A percentile compares a stretch with the other conserved stretches of the same genome.
Conservation (phyloP, 2,329 filamentous ascomycete species). For the Hysterium pulicare region DNA sequence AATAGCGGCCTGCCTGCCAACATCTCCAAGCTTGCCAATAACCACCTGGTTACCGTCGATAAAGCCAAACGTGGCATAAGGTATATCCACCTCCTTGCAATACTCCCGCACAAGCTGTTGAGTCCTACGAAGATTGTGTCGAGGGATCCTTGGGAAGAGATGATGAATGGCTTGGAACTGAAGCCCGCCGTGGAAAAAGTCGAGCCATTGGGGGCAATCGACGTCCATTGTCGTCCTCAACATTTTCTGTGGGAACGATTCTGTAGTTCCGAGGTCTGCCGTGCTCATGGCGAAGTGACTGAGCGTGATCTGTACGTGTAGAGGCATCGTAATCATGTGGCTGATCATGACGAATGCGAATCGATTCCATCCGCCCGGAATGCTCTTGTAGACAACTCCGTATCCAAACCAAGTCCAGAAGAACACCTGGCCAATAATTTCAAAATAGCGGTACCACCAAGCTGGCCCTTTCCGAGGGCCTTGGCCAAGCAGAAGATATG, state of each 20-base stretch:
- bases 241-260: conserved; percentile 68
- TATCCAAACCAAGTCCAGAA: conserved; percentile 71
- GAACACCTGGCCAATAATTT: conserved; percentile 59
- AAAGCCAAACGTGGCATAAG: conserved; percentile 61
- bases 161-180: conserved; percentile 73
- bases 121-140: conserved; percentile 62
- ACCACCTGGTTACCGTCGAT: conserved; percentile 61
- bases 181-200: conserved; percentile 68
- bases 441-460: conserved; percentile 65
- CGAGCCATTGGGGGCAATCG: conserved; percentile 68
- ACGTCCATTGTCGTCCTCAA: conserved; percentile 72
- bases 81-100: conserved; percentile 61
- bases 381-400: conserved; percentile 56
- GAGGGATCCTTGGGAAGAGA: conserved; percentile 64
- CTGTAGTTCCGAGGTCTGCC: conserved; percentile 59
- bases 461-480: conserved; percentile 59
- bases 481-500: conserved; percentile 56
- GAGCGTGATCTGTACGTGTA: conserved; percentile 70
- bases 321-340: conserved; percentile 63
- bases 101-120: conserved; percentile 62
- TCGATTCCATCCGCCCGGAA: conserved; percentile 58
- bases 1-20: conserved; percentile 59
- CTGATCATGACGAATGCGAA: conserved; percentile 62
- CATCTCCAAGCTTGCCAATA: conserved; percentile 53
- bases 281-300: conserved; percentile 72